These are phyloP conservation scores for Trichoderma parareesei DNA, from an alignment of 495 filamentous ascomycete genomes.

Conservation along the genomic window DNA sequence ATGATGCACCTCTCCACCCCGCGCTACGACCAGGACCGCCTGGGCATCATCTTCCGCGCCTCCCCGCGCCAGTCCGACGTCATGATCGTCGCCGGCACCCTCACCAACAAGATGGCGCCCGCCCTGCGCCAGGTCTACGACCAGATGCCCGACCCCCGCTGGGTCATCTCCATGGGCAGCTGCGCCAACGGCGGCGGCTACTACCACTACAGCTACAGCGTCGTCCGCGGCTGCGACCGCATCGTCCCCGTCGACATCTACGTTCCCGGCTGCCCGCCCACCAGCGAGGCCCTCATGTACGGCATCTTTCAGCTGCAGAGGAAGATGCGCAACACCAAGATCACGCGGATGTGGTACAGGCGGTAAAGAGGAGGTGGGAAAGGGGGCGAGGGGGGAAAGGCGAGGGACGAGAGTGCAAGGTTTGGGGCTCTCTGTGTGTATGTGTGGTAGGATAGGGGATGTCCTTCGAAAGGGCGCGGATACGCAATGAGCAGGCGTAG, in stretches of 20 bases:
- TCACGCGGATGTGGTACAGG: constrained; percentile 53
- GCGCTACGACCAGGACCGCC: constrained; percentile 90
- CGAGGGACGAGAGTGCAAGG: neutral
- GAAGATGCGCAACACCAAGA: constrained; percentile 77
- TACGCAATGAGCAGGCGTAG: no score
- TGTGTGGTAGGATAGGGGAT: no score
- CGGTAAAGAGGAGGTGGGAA: constrained; percentile 18
- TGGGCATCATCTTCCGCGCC: constrained; percentile 95
- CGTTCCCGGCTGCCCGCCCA: constrained; percentile 87
- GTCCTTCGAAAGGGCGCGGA: no score
- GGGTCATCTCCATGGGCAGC: constrained; percentile 87
- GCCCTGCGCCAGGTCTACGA: constrained; percentile 93
- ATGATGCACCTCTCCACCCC: constrained; percentile 98
- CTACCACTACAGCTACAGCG: constrained; percentile 89
- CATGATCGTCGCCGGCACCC: constrained; percentile 94
- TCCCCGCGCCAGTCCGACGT: constrained; percentile 93
- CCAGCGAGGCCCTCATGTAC: constrained; percentile 80
- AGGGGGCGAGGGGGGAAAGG: neutral
- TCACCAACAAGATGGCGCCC: constrained; percentile 98
- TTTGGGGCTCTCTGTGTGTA: no score
- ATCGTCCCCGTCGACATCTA: constrained; percentile 91
- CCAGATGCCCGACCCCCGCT: constrained; percentile 93
- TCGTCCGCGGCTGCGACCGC: constrained; percentile 78
- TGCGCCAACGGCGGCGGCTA: constrained; percentile 93
- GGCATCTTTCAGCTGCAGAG: constrained; percentile 80